Evolutionary conservation across 805 yeast species (phyloP).

Genomic region (Candida pini): DNA sequence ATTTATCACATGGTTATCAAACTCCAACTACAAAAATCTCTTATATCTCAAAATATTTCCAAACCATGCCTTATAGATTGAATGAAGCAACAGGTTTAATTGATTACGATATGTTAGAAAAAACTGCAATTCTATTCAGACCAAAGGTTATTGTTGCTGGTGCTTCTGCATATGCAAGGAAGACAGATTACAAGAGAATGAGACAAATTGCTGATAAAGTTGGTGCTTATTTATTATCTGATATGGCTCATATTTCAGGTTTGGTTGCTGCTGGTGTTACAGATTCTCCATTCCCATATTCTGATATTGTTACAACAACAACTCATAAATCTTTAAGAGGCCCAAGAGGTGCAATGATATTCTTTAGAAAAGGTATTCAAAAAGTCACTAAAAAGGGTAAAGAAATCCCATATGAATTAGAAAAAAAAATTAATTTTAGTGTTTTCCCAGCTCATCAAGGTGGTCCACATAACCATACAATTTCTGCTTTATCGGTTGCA

Average conservation of each 20-base stretch:
- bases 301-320: slow-evolving; percentile 97
- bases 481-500: slow-evolving; percentile 95
- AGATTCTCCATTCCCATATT: slow-evolving; percentile 93
- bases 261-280: slow-evolving; percentile 93
- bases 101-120: slow-evolving; percentile 92
- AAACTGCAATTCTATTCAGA: slow-evolving; percentile 85
- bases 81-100: slow-evolving; percentile 88
- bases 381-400: slow-evolving; percentile 86
- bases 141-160: slow-evolving; percentile 98
- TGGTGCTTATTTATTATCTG: slow-evolving; percentile 93
- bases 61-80: slow-evolving; percentile 98
- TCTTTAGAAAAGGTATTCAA: slow-evolving; percentile 95
- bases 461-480: slow-evolving; percentile 99
- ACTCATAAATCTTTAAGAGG: slow-evolving; percentile 99
- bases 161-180: slow-evolving; percentile 95
- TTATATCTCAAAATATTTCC: slow-evolving; percentile 92
- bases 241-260: slow-evolving; percentile 99
- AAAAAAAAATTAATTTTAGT: slow-evolving; percentile 92
- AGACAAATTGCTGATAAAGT: slow-evolving; percentile 94
- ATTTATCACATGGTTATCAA: slow-evolving; percentile 97
- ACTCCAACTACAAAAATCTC: slow-evolving; percentile 91
- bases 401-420: slow-evolving; percentile 86
- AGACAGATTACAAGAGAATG: slow-evolving; percentile 95
- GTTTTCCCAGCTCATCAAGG: slow-evolving; percentile 99
- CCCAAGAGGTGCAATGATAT: slow-evolving; percentile 99